Conservation (phyloP, 768 basidiomycete genomes). For the Pluteus cervinus region DNA sequence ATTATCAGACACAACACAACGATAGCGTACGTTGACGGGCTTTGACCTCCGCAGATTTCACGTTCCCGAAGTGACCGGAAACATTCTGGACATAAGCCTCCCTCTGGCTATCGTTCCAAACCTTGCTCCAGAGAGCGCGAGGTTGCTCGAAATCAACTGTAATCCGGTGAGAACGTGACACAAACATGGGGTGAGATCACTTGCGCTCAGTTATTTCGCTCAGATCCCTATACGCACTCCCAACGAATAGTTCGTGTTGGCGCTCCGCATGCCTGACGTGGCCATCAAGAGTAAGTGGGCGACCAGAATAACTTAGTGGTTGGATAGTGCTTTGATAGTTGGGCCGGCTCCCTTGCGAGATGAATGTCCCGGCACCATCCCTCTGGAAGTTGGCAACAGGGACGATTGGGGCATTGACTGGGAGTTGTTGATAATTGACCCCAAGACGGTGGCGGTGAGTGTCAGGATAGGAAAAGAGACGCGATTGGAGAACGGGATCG, state of each 20-base stretch:
- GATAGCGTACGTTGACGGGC: constrained; percentile 55
- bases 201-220: constrained; percentile 76
- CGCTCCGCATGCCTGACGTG: constrained; percentile 32
- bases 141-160: constrained; percentile 85
- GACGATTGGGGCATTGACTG: constrained; percentile 74
- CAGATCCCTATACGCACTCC: constrained; percentile 61
- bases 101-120: constrained; percentile 57
- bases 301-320: constrained; percentile 58
- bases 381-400: constrained; percentile 91
- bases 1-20: not conserved
- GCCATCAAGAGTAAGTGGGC: constrained; percentile 39
- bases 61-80: constrained; percentile 51
- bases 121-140: constrained; percentile 58
- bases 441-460: constrained; percentile 85
- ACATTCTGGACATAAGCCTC: constrained; percentile 65
- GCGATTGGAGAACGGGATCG: constrained; percentile 91
- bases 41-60: constrained; percentile 57
- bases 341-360: constrained; percentile 79
- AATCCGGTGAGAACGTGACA: not conserved
- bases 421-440: constrained; percentile 77
- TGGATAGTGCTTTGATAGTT: constrained; percentile 81
- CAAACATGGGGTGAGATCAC: constrained; percentile 18
- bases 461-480: constrained; percentile 92
- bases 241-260: constrained; percentile 73
- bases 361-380: constrained; percentile 62